Conservation (phyloP, 495 filamentous ascomycete genomes). For the Neurospora hispaniola region DNA sequence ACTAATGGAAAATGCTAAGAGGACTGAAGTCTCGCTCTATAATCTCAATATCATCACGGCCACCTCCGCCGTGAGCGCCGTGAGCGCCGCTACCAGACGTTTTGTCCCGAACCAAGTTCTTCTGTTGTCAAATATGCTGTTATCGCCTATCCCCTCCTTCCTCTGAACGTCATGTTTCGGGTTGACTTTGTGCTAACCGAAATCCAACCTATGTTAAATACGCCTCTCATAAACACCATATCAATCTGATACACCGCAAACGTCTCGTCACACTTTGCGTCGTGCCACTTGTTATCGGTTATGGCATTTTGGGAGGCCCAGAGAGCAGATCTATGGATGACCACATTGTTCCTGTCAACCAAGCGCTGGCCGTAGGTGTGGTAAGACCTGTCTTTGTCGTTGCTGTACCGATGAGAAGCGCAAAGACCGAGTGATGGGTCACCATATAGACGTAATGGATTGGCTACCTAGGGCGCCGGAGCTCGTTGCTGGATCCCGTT, state of each 20-base stretch:
- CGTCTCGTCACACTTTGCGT: constrained; percentile 8
- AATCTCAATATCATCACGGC: too few species aligned
- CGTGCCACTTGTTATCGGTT: constrained; percentile 12
- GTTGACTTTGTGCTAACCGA: constrained; percentile 33
- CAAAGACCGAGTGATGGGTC: constrained; percentile 16
- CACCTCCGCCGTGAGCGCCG: too few species aligned
- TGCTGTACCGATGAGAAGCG: neutral
- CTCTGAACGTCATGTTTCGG: constrained; percentile 34
- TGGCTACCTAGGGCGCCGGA: constrained; percentile 10
- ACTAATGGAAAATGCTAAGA: constrained; percentile 39
- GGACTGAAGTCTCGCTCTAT: constrained; percentile 8
- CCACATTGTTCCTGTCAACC: constrained; percentile 23
- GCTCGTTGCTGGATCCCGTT: constrained; percentile 40
- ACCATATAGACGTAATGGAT: neutral
- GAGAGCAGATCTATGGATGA: constrained; percentile 39
- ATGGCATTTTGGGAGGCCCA: constrained; percentile 43
- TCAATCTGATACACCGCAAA: constrained; percentile 34
- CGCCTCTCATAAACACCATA: constrained; percentile 26
- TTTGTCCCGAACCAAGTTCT: neutral
- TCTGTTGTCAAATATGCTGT: constrained; percentile 16
- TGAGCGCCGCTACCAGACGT: too few species aligned
- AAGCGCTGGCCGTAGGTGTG: constrained; percentile 33
- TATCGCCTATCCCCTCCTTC: constrained; percentile 35
- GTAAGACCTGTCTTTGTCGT: constrained; percentile 24
- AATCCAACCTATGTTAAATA: constrained; percentile 27